These are phyloP conservation scores for Penicillium paxilli DNA, from an alignment of 495 filamentous ascomycete species.

Conservation along the genomic window DNA sequence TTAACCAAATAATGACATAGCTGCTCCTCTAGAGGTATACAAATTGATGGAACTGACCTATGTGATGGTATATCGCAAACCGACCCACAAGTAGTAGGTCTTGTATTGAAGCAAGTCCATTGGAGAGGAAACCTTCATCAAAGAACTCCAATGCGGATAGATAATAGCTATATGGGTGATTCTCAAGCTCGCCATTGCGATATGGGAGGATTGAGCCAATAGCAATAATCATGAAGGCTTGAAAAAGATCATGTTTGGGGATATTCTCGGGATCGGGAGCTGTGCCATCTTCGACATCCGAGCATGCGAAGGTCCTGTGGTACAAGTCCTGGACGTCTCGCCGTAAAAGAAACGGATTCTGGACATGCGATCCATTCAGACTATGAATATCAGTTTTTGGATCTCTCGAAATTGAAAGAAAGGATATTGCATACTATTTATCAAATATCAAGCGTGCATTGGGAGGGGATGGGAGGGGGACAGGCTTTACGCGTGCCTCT, in stretches of 20 bases:
- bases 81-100: constrained; percentile 25
- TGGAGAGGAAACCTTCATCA: constrained; percentile 15
- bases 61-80: constrained; percentile 33
- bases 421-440: constrained; percentile 17
- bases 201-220: constrained; percentile 25
- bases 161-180: constrained; percentile 32
- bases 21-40: too few species aligned
- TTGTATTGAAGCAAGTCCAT: constrained; percentile 28
- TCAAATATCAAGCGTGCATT: constrained; percentile 20
- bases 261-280: neutral
- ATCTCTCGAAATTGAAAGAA: neutral
- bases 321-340: constrained; percentile 18
- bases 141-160: constrained; percentile 26
- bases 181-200: constrained; percentile 13
- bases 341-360: constrained; percentile 28
- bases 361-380: constrained; percentile 26
- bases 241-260: constrained; percentile 19
- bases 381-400: constrained; percentile 7
- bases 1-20: too few species aligned
- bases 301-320: constrained; percentile 5
- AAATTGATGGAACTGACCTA: constrained; percentile 20
- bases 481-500: constrained; percentile 19
- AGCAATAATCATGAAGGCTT: constrained; percentile 30
- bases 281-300: neutral
- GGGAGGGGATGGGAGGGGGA: constrained; percentile 14